Conservation (phyloP, 2,329 filamentous ascomycete species). For the Fusarium pilosicola region DNA sequence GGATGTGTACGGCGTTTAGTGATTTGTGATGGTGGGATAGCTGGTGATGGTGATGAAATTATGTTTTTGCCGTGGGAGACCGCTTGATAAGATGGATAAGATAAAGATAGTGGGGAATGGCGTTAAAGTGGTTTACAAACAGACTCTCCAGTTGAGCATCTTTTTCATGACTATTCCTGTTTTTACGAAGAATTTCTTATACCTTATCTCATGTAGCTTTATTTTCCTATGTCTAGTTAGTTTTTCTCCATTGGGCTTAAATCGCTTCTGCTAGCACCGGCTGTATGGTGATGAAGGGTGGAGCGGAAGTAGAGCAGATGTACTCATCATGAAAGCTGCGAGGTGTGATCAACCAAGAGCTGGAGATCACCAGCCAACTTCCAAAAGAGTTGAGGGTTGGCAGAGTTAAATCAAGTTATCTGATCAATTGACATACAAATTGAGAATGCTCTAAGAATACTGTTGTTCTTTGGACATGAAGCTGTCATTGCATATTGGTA, state of each 20-base stretch:
- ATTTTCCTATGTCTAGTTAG: neutral
- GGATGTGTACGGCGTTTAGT: too few species aligned
- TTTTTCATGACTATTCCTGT: neutral
- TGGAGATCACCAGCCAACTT: neutral
- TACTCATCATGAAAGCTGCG: neutral
- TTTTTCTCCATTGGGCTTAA: too few species aligned
- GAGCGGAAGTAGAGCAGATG: too few species aligned
- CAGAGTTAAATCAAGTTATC: accelerated
- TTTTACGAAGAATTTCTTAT: accelerated
- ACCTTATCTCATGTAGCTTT: too few species aligned
- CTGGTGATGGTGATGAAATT: slow-evolving; percentile 24
- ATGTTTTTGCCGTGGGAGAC: slow-evolving; percentile 33
- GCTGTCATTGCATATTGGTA: too few species aligned
- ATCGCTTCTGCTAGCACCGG: accelerated
- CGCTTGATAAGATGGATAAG: slow-evolving; percentile 36
- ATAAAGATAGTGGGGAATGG: neutral
- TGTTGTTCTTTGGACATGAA: too few species aligned
- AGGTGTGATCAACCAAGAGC: neutral
- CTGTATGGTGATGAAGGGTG: neutral
- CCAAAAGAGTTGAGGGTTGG: accelerated
- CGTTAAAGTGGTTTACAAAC: neutral
- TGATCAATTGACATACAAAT: accelerated
- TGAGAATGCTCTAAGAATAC: too few species aligned
- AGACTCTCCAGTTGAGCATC: neutral
- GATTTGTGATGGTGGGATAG: neutral